phyloP scores from a whole-genome alignment of 1,284 basidiomycete species.

The Cystobasidium sp. region DNA sequence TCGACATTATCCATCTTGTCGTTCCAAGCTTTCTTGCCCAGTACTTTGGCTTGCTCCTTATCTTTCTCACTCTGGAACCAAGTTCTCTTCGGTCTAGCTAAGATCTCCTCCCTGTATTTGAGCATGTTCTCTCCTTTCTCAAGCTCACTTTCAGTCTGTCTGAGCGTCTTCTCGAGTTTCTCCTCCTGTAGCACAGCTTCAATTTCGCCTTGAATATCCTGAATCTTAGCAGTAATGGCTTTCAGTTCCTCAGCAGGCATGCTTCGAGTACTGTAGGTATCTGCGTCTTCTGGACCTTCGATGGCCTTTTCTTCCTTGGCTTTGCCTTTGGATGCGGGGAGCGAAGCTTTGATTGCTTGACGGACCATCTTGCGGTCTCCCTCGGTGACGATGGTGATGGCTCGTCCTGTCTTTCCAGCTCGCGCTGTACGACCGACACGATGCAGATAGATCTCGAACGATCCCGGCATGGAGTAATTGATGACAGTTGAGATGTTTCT shows the following conservation, averaged over 20 bases:
- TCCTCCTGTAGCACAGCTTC: conserved; percentile 85
- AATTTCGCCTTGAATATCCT: conserved; percentile 77
- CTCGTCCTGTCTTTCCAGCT: conserved; percentile 88
- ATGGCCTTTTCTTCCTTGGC: conserved; percentile 5
- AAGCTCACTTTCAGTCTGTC: conserved; percentile 93
- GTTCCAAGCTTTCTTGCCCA: conserved; percentile 49
- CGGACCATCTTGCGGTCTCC: conserved; percentile 95
- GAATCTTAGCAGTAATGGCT: conserved; percentile 73
- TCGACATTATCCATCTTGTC: conserved; percentile 46
- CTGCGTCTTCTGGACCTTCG: conserved; percentile 68
- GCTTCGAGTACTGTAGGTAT: conserved; percentile 87
- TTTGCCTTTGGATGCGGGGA: neutral
- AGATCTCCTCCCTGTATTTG: conserved; percentile 92
- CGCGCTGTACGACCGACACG: conserved; percentile 95
- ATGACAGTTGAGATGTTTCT: conserved; percentile 56
- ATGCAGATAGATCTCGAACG: conserved; percentile 91
- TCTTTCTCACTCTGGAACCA: conserved; percentile 96
- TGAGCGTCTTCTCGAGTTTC: conserved; percentile 93
- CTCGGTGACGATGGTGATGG: conserved; percentile 95
- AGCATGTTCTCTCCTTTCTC: conserved; percentile 95
- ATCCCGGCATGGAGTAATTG: conserved; percentile 96
- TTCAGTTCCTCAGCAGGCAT: conserved; percentile 78
- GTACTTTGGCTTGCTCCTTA: conserved; percentile 75
- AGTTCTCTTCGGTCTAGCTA: conserved; percentile 86
- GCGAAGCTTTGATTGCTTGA: conserved; percentile 75